Conservation (phyloP, 805 yeast genomes). For the Candida takata region DNA sequence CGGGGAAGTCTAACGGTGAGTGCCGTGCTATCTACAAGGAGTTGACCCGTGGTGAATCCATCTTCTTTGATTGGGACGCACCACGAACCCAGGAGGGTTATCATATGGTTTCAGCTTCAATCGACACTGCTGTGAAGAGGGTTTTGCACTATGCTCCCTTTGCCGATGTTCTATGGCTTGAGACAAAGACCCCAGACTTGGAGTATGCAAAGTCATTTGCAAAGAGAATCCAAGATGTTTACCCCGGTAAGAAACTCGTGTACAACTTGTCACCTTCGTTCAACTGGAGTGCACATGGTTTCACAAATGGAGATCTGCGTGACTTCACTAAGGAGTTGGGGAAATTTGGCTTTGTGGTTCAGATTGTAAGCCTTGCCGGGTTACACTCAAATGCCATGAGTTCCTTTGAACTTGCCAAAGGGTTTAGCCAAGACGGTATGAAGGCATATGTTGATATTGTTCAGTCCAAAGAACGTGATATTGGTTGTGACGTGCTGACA, state of each 20-base stretch:
- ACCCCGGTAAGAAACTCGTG: slow-evolving; percentile 49
- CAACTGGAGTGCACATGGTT: slow-evolving; percentile 56
- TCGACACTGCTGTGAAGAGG: slow-evolving; percentile 48
- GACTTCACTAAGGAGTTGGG: slow-evolving; percentile 48
- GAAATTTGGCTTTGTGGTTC: slow-evolving; percentile 49
- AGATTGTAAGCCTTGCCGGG: slow-evolving; percentile 56
- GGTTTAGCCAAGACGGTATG: slow-evolving; percentile 49
- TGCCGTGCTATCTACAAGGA: slow-evolving; percentile 17
- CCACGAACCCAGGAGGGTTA: slow-evolving; percentile 55
- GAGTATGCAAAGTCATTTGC: slow-evolving; percentile 41
- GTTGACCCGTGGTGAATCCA: slow-evolving; percentile 25
- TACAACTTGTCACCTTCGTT: slow-evolving; percentile 56
- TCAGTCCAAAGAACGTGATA: slow-evolving; percentile 39
- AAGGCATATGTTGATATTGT: slow-evolving; percentile 48
- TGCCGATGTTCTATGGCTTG: slow-evolving; percentile 56
- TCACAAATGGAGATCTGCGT: slow-evolving; percentile 36
- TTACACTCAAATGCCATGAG: slow-evolving; percentile 46
- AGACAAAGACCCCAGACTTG: slow-evolving; percentile 52
- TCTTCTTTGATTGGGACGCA: slow-evolving; percentile 52
- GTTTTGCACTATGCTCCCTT: slow-evolving; percentile 49
- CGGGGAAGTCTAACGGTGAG: slow-evolving; percentile 12
- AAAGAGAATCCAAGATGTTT: slow-evolving; percentile 34
- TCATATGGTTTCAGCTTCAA: slow-evolving; percentile 41
- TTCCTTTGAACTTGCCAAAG: slow-evolving; percentile 42
- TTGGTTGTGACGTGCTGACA: slow-evolving; percentile 45